phyloP scores from a whole-genome alignment of 441 rosid genomes.

The Euphorbia schlechtendalii region DNA sequence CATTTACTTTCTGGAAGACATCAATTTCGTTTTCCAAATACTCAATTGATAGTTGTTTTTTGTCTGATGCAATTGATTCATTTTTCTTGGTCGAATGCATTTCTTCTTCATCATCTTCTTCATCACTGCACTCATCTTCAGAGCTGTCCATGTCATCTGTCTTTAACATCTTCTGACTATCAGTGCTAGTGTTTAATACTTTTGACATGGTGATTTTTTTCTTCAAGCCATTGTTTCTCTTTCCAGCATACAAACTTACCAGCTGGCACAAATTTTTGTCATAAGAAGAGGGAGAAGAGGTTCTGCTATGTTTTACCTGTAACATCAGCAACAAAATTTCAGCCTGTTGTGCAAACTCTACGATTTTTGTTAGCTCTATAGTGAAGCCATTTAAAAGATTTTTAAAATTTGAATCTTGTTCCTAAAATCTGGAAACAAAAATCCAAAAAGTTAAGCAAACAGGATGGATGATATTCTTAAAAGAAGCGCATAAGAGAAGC shows the following conservation, averaged over 20 bases:
- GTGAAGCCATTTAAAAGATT: neutral
- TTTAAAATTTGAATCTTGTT: neutral
- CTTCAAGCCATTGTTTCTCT: conserved; percentile 23
- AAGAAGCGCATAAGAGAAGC: neutral
- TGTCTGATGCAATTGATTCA: conserved; percentile 29
- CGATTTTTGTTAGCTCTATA: neutral
- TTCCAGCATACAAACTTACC: conserved; percentile 41
- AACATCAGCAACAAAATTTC: conserved; percentile 19
- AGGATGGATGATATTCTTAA: neutral
- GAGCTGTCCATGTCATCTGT: conserved; percentile 16
- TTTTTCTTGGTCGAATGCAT: conserved; percentile 27
- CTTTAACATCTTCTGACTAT: conserved; percentile 17
- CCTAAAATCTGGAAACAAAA: neutral
- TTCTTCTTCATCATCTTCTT: conserved; percentile 30
- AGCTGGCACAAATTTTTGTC: conserved; percentile 48
- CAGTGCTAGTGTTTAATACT: conserved; percentile 30
- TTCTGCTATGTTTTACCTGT: conserved; percentile 81
- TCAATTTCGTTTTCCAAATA: conserved; percentile 72
- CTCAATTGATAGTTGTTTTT: conserved; percentile 48
- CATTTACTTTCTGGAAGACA: conserved; percentile 53
- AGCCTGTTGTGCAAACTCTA: neutral
- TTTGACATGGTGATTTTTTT: conserved; percentile 9
- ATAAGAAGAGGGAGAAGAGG: conserved; percentile 57
- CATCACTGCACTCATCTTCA: conserved; percentile 29
- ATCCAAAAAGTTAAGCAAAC: neutral